Percentiles rank a stretch among this genome's conserved stretches.
Conservation (phyloP, 371 early-diverging fungal genomes). For the Coemansia sp. region DNA sequence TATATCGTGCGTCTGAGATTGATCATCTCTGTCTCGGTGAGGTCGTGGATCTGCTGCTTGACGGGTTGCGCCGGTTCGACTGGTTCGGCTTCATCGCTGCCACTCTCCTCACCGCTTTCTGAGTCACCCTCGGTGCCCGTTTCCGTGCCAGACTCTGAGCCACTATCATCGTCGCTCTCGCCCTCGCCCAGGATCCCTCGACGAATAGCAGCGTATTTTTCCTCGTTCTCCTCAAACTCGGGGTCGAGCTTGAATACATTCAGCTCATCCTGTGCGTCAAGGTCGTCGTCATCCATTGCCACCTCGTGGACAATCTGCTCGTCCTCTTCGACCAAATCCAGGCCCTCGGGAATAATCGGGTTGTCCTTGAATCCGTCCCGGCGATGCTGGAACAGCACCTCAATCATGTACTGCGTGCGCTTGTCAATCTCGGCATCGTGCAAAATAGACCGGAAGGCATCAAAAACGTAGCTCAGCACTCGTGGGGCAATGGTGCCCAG, state of each 20-base stretch:
- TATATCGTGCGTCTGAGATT: slow-evolving; percentile 92
- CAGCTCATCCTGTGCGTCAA: slow-evolving; percentile 75
- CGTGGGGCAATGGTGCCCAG: slow-evolving; percentile 76
- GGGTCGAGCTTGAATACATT: slow-evolving; percentile 88
- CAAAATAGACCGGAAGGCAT: slow-evolving; percentile 87
- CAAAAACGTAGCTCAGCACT: slow-evolving; percentile 87
- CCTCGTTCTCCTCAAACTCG: slow-evolving; percentile 80
- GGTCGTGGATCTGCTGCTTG: slow-evolving; percentile 70
- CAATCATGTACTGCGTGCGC: slow-evolving; percentile 96
- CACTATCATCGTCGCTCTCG: slow-evolving; percentile 59
- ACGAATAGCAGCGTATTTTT: slow-evolving; percentile 76
- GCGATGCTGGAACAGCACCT: slow-evolving; percentile 93
- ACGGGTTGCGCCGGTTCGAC: slow-evolving; percentile 23
- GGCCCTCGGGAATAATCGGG: slow-evolving; percentile 67
- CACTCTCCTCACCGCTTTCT: slow-evolving; percentile 38
- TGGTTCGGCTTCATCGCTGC: slow-evolving; percentile 42
- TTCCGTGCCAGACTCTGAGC: slow-evolving; percentile 61
- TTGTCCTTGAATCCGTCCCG: slow-evolving; percentile 93
- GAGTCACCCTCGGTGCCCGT: slow-evolving; percentile 63
- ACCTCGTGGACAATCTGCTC: slow-evolving; percentile 93
- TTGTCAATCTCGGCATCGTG: slow-evolving; percentile 94
- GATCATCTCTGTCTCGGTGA: slow-evolving; percentile 86
- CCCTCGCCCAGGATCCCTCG: slow-evolving; percentile 90
- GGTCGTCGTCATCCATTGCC: slow-evolving; percentile 84
- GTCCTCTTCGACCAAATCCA: slow-evolving; percentile 94